Evolutionary conservation across 345 rosid species (phyloP), one percentile per base, ranked within the genome.

Genomic region (Brassica nigra): DNA sequence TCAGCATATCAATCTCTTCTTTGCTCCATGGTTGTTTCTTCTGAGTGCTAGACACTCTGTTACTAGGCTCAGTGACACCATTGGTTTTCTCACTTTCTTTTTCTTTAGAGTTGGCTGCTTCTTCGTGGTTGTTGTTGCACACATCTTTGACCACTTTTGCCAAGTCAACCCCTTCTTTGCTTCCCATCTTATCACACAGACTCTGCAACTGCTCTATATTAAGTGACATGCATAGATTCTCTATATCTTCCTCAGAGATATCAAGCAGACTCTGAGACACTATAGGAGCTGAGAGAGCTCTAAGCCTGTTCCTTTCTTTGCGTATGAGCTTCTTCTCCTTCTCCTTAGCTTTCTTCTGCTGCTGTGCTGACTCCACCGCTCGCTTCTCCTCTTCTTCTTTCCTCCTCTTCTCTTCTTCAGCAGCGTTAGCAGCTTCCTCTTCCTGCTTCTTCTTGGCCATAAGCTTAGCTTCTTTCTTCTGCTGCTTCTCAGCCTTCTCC

Each of bases 281-380:
- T 3, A 87, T 62, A 47, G 94, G 84, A 16, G 91, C 88, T 4
- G 98, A 90, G 68, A 93, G 91, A 12, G 87, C 80, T 75, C 99
- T 88, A 61, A 96, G 94, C 36, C 94, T 97, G 63, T 85, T 86
- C 44, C 97, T 81, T 84, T 96, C 99, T 85, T 88, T 93, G 49
- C 98, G 88, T 68, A 96, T 71, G 70, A 96, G 94, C 82, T 93
- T 96, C 91, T 96, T 96, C 77, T 92, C 99, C 81, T 85, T 93
- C 86, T 93, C 99, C 83, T 90, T 96, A 4, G 73, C 71, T 78
- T 89, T 93, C 89, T 92, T 96, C 66, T 96, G 95, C 74, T 86
- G 97, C 10, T 74, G 84, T 20, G 90, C 97, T 86, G 89, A 90
- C 81, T 92, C 99, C 44, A 92, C 91, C 74, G 95, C 97, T 72